Percentiles rank a stretch among this genome's conserved stretches.
Conservation (phyloP, 2,329 filamentous ascomycete genomes). For the Ophiosphaerella herpotricha region DNA sequence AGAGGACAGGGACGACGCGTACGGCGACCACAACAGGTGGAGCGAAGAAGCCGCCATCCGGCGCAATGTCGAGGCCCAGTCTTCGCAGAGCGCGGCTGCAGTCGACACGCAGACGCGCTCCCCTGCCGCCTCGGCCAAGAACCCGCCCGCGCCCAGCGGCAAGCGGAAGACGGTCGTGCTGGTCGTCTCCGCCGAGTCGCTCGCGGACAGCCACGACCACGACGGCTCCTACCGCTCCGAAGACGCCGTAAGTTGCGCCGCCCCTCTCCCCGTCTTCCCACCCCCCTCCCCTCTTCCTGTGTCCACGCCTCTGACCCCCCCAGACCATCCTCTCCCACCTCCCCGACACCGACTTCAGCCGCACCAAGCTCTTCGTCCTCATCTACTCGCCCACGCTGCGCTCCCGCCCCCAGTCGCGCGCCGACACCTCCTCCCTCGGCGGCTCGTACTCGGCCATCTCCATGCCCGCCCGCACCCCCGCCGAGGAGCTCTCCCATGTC, state of each 20-base stretch:
- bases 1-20: conserved; percentile 73
- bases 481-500: conserved; percentile 58
- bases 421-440: conserved; percentile 63
- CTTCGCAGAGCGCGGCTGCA: conserved; percentile 39
- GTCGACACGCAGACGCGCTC: conserved; percentile 40
- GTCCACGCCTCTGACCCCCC: conserved; percentile 23
- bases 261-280: conserved; percentile 12
- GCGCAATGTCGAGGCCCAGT: conserved; percentile 46
- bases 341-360: conserved; percentile 73
- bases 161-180: conserved; percentile 77
- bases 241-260: conserved; percentile 71
- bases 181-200: conserved; percentile 79
- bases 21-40: conserved; percentile 88
- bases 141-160: conserved; percentile 23
- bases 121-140: conserved; percentile 36
- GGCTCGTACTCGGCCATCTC: conserved; percentile 90
- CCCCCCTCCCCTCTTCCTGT: background rate
- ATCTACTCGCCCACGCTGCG: conserved; percentile 86
- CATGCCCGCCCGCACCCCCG: conserved; percentile 67
- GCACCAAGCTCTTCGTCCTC: conserved; percentile 80
- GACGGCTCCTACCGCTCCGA: conserved; percentile 67
- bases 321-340: conserved; percentile 81
- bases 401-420: conserved; percentile 56
- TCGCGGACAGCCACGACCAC: conserved; percentile 60
- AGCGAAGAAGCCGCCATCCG: conserved; percentile 83